Percentiles rank a stretch among this genome's conserved stretches.
phyloP scores from a whole-genome alignment of 176 grass and related monocot genomes.

The Stipa capillata region DNA sequence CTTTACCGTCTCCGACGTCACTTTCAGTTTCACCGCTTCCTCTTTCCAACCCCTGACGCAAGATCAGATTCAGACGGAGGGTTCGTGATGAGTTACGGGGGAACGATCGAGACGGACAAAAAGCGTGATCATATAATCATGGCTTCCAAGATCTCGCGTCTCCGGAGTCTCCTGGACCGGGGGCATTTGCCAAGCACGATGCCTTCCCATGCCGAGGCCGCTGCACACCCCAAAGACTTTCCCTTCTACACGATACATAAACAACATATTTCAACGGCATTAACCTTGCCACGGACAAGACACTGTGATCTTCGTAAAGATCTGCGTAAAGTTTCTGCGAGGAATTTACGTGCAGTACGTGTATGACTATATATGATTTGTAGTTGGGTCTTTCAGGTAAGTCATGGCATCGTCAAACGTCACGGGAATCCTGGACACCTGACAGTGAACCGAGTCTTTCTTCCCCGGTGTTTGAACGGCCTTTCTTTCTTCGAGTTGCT shows the following conservation, averaged over 20 bases:
- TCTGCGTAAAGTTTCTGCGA: too few species aligned
- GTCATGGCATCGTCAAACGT: too few species aligned
- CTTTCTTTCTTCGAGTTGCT: too few species aligned
- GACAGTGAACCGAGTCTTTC: background rate
- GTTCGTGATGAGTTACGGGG: background rate
- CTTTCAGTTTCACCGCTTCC: background rate
- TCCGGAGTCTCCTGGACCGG: background rate
- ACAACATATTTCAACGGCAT: too few species aligned
- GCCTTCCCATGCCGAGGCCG: background rate
- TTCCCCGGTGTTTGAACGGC: background rate
- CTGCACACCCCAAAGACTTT: constrained; percentile 7
- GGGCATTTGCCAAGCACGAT: constrained; percentile 2
- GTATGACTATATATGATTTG: too few species aligned
- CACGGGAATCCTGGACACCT: too few species aligned
- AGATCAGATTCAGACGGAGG: background rate
- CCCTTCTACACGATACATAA: too few species aligned
- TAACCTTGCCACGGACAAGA: too few species aligned
- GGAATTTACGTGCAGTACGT: too few species aligned
- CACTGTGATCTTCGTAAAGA: too few species aligned
- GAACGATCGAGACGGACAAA: background rate
- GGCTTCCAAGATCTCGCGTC: background rate
- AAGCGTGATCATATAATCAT: background rate
- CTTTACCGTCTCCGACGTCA: constrained; percentile 4
- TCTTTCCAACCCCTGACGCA: background rate
- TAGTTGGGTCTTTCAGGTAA: too few species aligned